Percentiles rank a stretch among this genome's conserved stretches.
These are phyloP conservation scores for Raphidocelis subcapitata DNA, from an alignment of 139 green algal genomes.

Conservation along the genomic window DNA sequence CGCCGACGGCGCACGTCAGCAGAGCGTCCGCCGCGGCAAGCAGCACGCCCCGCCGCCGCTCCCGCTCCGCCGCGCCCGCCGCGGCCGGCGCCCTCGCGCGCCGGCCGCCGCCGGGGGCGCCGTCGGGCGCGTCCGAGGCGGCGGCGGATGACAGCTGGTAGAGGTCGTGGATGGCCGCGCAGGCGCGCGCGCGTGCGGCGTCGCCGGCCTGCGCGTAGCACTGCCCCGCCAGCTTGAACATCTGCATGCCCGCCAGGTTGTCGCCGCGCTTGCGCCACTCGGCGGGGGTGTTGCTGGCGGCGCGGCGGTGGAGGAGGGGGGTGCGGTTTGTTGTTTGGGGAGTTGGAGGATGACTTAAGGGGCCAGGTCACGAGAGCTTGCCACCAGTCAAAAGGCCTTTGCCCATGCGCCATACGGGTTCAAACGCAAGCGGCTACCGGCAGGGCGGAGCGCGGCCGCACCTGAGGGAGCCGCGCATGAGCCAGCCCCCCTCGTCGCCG, in stretches of 20 bases:
- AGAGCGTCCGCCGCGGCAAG: constrained; percentile 18
- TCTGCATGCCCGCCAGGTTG: constrained; percentile 21
- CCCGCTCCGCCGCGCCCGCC: too few relatives aligned
- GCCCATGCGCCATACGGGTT: too few relatives aligned
- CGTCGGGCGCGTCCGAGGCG: too few relatives aligned
- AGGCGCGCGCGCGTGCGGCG: constrained; percentile 3
- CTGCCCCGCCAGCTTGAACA: constrained; percentile 18
- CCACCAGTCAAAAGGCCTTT: too few relatives aligned
- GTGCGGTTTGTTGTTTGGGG: neutral
- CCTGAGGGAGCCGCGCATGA: too few relatives aligned
- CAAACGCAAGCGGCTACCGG: too few relatives aligned
- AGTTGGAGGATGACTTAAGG: neutral
- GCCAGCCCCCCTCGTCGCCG: too few relatives aligned
- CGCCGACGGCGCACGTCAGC: constrained; percentile 21
- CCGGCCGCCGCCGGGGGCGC: too few relatives aligned
- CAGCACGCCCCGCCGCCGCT: neutral
- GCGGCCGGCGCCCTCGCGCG: too few relatives aligned
- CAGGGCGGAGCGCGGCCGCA: too few relatives aligned
- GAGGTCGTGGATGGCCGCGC: constrained; percentile 13
- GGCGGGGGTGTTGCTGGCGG: constrained; percentile 14
- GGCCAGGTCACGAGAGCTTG: too few relatives aligned
- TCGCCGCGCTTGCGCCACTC: constrained; percentile 22
- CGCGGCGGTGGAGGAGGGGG: neutral
- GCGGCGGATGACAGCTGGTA: too few relatives aligned
- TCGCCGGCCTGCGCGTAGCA: constrained; percentile 24